Conservation (phyloP, 805 yeast genomes). For the Yamadazyma phyllophila region DNA sequence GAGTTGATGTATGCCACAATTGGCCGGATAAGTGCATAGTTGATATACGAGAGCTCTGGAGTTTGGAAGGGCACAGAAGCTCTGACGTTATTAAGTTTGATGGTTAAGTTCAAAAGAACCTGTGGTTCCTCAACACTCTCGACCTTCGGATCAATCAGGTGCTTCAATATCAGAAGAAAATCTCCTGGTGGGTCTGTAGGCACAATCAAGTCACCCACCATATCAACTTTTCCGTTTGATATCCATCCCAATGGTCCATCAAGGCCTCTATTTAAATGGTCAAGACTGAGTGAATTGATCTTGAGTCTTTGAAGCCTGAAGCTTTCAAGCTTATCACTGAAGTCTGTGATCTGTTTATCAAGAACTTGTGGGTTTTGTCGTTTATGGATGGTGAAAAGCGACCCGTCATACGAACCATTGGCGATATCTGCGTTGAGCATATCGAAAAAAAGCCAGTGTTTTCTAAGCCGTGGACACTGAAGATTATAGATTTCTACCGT, state of each 20-base stretch:
- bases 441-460: conserved; percentile 93
- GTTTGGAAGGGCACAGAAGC: conserved; percentile 88
- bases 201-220: conserved; percentile 85
- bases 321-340: conserved; percentile 16
- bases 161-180: not conserved
- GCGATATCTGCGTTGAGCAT: conserved; percentile 77
- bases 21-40: conserved; percentile 89
- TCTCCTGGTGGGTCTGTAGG: conserved; percentile 34
- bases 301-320: conserved; percentile 64
- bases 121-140: conserved; percentile 38
- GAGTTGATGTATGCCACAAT: conserved; percentile 94
- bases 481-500: conserved; percentile 86
- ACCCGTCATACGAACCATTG: conserved; percentile 90
- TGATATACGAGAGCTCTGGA: conserved; percentile 84
- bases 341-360: conserved; percentile 12
- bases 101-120: conserved; percentile 74
- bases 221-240: conserved; percentile 84
- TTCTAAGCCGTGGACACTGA: conserved; percentile 73
- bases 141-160: conserved; percentile 38
- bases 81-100: conserved; percentile 78
- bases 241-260: conserved; percentile 99
- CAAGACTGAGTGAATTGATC: conserved; percentile 80
- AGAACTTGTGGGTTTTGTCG: conserved; percentile 59
- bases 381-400: conserved; percentile 87
- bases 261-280: conserved; percentile 85